Percentiles rank a stretch among this genome's conserved stretches.
phyloP scores from a whole-genome alignment of 345 rosid genomes.

The Acer negundo region DNA sequence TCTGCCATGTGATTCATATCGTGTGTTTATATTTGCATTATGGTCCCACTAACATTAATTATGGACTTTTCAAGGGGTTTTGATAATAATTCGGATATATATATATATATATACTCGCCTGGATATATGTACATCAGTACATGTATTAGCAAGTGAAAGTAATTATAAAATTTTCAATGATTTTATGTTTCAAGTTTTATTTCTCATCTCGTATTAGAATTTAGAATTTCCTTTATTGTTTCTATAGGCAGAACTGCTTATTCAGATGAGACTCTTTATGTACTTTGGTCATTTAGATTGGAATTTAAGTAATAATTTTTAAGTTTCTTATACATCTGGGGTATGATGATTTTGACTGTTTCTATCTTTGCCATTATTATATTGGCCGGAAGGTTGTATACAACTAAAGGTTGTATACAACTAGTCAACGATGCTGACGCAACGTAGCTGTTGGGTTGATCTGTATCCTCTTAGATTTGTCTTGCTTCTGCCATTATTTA shows the following conservation, averaged over 20 bases:
- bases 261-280: too few relatives aligned
- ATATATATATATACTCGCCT: too few relatives aligned
- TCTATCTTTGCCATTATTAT: neutral
- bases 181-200: too few relatives aligned
- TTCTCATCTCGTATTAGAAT: too few relatives aligned
- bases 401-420: neutral
- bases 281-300: too few relatives aligned
- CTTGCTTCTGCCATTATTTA: neutral
- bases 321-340: neutral
- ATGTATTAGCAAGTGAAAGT: too few relatives aligned
- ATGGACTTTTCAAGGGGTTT: neutral
- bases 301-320: neutral
- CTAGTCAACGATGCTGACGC: too few relatives aligned
- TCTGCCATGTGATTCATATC: neutral
- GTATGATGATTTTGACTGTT: neutral
- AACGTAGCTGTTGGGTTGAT: neutral
- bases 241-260: too few relatives aligned
- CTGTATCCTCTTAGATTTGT: conserved; percentile 4
- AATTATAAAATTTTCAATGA: too few relatives aligned
- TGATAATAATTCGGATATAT: too few relatives aligned
- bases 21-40: neutral
- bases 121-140: too few relatives aligned
- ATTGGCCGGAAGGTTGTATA: conserved; percentile 5
- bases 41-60: neutral
- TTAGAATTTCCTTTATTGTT: too few relatives aligned